Base-by-base conservation (phyloP, 805 yeast genomes). In the Kregervanrija delftensis region DNA sequence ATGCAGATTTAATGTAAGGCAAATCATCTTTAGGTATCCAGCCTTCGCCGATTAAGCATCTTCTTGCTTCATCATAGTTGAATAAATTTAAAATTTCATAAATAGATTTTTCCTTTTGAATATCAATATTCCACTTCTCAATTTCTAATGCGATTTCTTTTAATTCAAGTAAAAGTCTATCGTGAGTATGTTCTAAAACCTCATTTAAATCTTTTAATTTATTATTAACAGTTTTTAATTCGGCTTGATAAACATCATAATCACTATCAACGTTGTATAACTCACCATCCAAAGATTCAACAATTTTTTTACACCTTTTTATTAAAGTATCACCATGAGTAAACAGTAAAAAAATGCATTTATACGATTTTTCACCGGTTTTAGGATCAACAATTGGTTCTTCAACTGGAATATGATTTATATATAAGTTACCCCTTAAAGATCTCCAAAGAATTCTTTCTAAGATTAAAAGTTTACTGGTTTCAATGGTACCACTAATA, bases 401-500 rank as follows among this genome's bases (percentile, higher is more conserved):
- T 11, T 77, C 75, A 45, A 91, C 77, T 47, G 86, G 91, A 41
- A 78, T 77, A 60, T 83, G 79, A 56, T 83, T 82, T 63, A 90
- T 79, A 59, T 77, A 87, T 52, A 95, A 69, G 63, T 93, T 93
- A 57, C 99, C 99, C 61, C 99, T 80, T 49, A 91, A 73, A 13
- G 88, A 78, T 66, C 99, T 78, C 96, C 96, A 93, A 41, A 89
- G 67, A 40, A 93, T 88, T 54, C 81, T 84, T 60, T 89, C 93
- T 48, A 93, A 68, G 1, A 83, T 72, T 17, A 76, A 75, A 33
- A 86, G 77, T 58, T 83, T 84, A 11, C 72, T 76, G 50, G 90
- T 74, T 43, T 77, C 77, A 33, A 93, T 81, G 3, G 93, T 87
- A 38, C 98, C 99, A 17, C 89, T 76, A 36, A 86, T 77, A 49